A percentile compares a stretch with the other conserved stretches of the same genome.
These are phyloP conservation scores for Leccinum truebloodii DNA, from an alignment of 768 basidiomycete species.

Conservation along the genomic window DNA sequence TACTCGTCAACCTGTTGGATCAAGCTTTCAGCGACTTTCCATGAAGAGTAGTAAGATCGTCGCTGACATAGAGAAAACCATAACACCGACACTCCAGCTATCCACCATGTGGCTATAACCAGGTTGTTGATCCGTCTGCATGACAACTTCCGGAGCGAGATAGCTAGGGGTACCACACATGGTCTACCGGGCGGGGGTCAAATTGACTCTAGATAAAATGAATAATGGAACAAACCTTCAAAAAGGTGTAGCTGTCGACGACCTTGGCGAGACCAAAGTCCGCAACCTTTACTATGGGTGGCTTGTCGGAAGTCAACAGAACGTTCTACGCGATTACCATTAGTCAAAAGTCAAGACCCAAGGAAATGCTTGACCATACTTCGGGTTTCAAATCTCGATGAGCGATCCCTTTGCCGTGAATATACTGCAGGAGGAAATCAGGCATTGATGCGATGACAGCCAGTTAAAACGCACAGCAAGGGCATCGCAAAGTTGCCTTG, in stretches of 20 bases:
- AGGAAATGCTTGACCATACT: constrained; percentile 34
- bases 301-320: constrained; percentile 68
- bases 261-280: constrained; percentile 97
- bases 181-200: constrained; percentile 47
- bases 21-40: neutral
- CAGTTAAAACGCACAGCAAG: constrained; percentile 52
- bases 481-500: constrained; percentile 82
- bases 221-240: constrained; percentile 52
- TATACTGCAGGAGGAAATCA: constrained; percentile 44
- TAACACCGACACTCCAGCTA: constrained; percentile 95
- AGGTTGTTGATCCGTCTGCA: constrained; percentile 47
- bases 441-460: neutral
- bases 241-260: constrained; percentile 76
- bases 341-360: constrained; percentile 6
- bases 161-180: constrained; percentile 98
- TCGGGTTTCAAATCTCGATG: constrained; percentile 96
- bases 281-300: constrained; percentile 83
- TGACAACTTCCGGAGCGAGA: constrained; percentile 90
- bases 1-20: constrained; percentile 66
- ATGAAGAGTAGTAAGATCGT: neutral
- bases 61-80: constrained; percentile 85
- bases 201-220: neutral
- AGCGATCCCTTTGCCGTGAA: constrained; percentile 74
- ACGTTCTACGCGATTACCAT: constrained; percentile 57
- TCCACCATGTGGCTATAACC: constrained; percentile 92